These are phyloP conservation scores for Mycosphaerella sp. DNA, from an alignment of 2,329 filamentous ascomycete genomes.

Conservation along the genomic window DNA sequence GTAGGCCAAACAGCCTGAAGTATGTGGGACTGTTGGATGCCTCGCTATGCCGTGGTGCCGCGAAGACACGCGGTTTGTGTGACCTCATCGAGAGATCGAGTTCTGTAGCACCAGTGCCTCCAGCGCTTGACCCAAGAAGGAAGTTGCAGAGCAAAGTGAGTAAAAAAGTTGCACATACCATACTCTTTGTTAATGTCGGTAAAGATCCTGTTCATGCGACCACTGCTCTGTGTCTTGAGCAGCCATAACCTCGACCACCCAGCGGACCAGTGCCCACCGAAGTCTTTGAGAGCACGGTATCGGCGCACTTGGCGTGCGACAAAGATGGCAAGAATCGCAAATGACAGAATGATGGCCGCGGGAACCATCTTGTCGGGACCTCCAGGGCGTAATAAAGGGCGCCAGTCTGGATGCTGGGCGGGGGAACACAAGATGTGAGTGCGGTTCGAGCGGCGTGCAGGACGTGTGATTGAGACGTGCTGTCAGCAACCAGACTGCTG, in stretches of 20 bases:
- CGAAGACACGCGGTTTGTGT: constrained; percentile 6
- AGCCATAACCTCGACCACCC: constrained; percentile 39
- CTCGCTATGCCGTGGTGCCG: background rate
- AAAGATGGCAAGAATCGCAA: constrained; percentile 24
- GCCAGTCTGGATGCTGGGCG: background rate
- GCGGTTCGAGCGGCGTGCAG: constrained; percentile 25
- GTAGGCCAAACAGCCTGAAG: background rate
- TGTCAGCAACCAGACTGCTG: constrained; percentile 16
- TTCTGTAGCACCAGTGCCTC: constrained; percentile 1
- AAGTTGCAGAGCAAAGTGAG: constrained; percentile 3
- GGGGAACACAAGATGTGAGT: constrained; percentile 1
- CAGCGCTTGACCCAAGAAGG: constrained; percentile 1
- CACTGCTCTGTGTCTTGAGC: constrained; percentile 33
- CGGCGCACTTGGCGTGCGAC: constrained; percentile 27
- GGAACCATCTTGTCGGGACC: constrained; percentile 24
- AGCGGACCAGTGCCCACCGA: constrained; percentile 36
- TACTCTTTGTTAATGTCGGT: constrained; percentile 35
- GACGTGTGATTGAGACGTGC: constrained; percentile 7
- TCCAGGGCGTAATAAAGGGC: constrained; percentile 10
- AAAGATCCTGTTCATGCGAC: constrained; percentile 37
- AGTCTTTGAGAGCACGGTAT: constrained; percentile 32
- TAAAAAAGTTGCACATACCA: constrained; percentile 25
- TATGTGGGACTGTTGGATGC: background rate
- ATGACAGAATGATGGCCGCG: constrained; percentile 19
- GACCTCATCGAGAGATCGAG: constrained; percentile 13